A percentile compares a stretch with the other conserved stretches of the same genome.
phyloP scores from a whole-genome alignment of 768 basidiomycete species.

The Boletus eberwhitei region DNA sequence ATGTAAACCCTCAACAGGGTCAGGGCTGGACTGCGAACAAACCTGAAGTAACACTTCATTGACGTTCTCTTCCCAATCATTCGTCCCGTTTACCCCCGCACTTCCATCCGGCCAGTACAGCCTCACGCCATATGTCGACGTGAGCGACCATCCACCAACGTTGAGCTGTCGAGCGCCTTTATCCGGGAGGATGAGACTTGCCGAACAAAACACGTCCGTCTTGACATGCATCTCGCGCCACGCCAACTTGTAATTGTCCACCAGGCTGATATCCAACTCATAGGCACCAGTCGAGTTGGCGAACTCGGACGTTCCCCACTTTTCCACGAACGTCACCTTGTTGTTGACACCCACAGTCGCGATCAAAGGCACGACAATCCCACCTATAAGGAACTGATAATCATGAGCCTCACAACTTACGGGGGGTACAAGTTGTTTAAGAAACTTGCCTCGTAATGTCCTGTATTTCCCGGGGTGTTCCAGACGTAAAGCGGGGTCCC shows the following conservation, averaged over 20 bases:
- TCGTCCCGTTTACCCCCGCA: constrained; percentile 66
- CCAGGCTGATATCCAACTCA: constrained; percentile 66
- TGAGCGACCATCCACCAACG: constrained; percentile 53
- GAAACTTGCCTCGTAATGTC: constrained; percentile 61
- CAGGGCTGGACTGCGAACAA: neutral
- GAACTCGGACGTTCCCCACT: constrained; percentile 59
- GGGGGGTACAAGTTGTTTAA: neutral
- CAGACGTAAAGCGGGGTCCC: constrained; percentile 52
- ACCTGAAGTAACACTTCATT: constrained; percentile 60
- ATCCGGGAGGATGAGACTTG: constrained; percentile 69
- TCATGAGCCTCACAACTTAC: neutral
- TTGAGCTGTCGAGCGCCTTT: constrained; percentile 45
- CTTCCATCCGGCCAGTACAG: constrained; percentile 69
- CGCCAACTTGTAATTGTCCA: constrained; percentile 39
- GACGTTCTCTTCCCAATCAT: constrained; percentile 77
- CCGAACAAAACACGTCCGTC: constrained; percentile 80
- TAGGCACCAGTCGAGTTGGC: constrained; percentile 73
- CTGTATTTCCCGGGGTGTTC: constrained; percentile 62
- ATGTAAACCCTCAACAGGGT: neutral
- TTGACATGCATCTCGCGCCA: constrained; percentile 79
- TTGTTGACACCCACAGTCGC: constrained; percentile 77
- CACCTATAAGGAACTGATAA: constrained; percentile 45
- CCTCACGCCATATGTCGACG: constrained; percentile 70
- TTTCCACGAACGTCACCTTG: constrained; percentile 80
- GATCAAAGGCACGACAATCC: constrained; percentile 69